Evolutionary conservation across 441 rosid species (phyloP), one percentile per base, ranked within the genome.

Genomic region (Hura crepitans): DNA sequence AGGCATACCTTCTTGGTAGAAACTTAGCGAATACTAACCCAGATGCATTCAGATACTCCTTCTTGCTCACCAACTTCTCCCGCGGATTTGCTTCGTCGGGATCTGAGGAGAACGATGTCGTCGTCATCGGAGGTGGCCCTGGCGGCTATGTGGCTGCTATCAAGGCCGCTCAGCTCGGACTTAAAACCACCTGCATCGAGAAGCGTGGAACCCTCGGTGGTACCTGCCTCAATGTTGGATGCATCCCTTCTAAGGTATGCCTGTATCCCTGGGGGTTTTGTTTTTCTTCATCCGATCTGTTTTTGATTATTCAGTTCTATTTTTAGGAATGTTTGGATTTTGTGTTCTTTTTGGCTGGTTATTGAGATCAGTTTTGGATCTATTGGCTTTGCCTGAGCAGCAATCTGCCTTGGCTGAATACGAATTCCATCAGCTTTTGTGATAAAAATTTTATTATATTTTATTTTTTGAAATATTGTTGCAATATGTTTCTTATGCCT

Each of bases 111-210:
- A 87, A 90, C 84, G 99, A 95, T 75, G 97, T 95, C 69, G 97
- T 95, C 43, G 67, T 95, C 74, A 81, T 95, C 83, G 97, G 99
- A 22, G 97, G 99, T 28, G 99, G 99, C 37, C 99, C 99, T 31
- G 99, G 99, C 0, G 99, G 99, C 50, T 95, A 95, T 72, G 99
- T 90, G 35, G 99, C 99, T 18, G 99, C 99, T 77, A 95, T 95
- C 83, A 95, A 95, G 73, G 99, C 99, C 2, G 91, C 97, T 0
- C 99, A 94, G 89, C 82, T 90, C 0, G 97, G 99, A 18, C 94
- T 92, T 65, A 94, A 94, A 81, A 94, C 97, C 62, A 89, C 99
- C 1, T 94, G 99, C 68, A 89, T 92, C 72, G 99, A 95, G 87
- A 95, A 92, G 76, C 96, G 97, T 6, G 97, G 99, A 3, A 30